A percentile compares a stretch with the other conserved stretches of the same genome.
Evolutionary conservation across 805 yeast species (phyloP).

Genomic region (Spathaspora sp.): DNA sequence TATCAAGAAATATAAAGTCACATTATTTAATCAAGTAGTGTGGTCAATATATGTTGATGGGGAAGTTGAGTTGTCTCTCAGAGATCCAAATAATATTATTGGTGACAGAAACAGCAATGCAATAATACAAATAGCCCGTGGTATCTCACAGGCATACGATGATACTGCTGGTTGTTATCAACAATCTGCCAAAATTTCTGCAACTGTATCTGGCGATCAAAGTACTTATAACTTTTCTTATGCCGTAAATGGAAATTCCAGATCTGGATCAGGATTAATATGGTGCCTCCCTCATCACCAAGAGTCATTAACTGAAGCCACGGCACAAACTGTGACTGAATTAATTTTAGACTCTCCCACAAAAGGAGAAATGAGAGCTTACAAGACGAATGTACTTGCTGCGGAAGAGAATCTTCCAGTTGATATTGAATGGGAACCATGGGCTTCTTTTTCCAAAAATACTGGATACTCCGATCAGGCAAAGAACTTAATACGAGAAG

Average conservation of each 20-base stretch:
- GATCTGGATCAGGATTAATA: conserved; percentile 31
- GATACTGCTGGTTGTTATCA: conserved; percentile 31
- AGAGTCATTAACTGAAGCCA: conserved; percentile 28
- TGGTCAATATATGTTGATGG: conserved; percentile 66
- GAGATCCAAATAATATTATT: conserved; percentile 36
- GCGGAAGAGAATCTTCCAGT: conserved; percentile 44
- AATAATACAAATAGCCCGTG: conserved; percentile 58
- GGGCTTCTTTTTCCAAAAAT: conserved; percentile 45
- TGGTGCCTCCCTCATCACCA: conserved; percentile 54
- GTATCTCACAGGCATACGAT: conserved; percentile 33
- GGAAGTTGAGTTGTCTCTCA: conserved; percentile 18
- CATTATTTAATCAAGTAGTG: conserved; percentile 51
- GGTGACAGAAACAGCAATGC: conserved; percentile 13
- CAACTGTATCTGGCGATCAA: conserved; percentile 13
- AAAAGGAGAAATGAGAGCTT: conserved; percentile 47
- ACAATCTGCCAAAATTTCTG: conserved; percentile 14
- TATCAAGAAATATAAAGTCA: conserved; percentile 48
- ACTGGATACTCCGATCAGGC: conserved; percentile 25
- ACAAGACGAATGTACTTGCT: conserved; percentile 32
- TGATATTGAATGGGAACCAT: conserved; percentile 48
- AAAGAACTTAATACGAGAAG: conserved; percentile 36
- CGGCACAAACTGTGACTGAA: conserved; percentile 24
- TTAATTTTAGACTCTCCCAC: conserved; percentile 45
- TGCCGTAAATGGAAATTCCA: conserved; percentile 21
- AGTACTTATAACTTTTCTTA: conserved; percentile 29